Conservation (phyloP, 2,329 filamentous ascomycete genomes). For the Penicillium sp. region DNA sequence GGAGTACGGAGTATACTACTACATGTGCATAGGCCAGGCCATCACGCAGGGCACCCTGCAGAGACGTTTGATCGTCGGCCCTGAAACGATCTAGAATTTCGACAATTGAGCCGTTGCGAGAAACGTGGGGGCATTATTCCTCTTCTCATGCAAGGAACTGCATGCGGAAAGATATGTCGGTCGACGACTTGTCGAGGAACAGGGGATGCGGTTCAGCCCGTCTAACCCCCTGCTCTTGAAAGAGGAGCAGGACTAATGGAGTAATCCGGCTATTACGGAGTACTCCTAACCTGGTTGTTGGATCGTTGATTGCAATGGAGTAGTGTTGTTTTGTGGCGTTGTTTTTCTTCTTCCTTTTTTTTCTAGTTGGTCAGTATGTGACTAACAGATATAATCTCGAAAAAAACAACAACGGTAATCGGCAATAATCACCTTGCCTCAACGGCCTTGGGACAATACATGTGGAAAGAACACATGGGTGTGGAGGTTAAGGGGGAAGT, state of each 20-base stretch:
- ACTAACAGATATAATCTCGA: not conserved
- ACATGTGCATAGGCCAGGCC: not conserved
- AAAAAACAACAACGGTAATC: not conserved
- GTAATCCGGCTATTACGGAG: not conserved
- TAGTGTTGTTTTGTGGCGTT: not conserved
- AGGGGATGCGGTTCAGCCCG: not conserved
- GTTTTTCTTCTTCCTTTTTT: too few species aligned
- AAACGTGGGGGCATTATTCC: slow-evolving; percentile 12
- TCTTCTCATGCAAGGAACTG: not conserved
- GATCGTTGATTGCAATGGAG: not conserved
- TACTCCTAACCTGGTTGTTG: not conserved
- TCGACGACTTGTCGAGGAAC: not conserved
- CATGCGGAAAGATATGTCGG: not conserved
- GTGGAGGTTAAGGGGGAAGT: not conserved
- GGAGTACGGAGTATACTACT: not conserved
- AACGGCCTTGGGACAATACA: not conserved
- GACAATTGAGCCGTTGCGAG: slow-evolving; percentile 9
- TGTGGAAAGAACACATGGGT: not conserved
- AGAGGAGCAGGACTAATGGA: not conserved
- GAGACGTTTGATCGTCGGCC: slow-evolving; percentile 33
- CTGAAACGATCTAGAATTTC: slow-evolving; percentile 38
- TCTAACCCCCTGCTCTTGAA: not conserved
- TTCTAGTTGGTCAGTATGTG: not conserved
- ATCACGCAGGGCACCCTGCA: slow-evolving; percentile 20
- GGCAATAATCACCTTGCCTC: not conserved